Evolutionary conservation across 495 filamentous ascomycete species (phyloP).

Genomic region (Usnea hakonensis): DNA sequence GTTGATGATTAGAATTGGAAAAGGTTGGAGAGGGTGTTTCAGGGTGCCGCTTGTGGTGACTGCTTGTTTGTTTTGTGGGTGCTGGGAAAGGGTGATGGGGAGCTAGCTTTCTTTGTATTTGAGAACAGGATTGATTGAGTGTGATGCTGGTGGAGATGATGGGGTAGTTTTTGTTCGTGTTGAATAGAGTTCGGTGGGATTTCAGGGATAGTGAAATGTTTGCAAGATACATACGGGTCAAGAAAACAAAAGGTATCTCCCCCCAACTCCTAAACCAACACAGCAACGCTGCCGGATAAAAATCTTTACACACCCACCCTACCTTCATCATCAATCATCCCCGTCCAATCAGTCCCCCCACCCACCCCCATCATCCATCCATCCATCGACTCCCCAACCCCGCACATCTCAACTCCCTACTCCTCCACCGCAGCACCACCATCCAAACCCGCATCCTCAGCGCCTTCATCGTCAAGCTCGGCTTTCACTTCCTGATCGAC

Average conservation of each 20-base stretch:
- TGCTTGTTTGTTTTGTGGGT: background rate
- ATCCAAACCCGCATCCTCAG: slow-evolving; percentile 21
- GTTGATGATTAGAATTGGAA: too few relatives aligned
- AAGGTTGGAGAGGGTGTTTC: too few relatives aligned
- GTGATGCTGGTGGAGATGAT: background rate
- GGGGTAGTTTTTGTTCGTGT: too few relatives aligned
- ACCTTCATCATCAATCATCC: slow-evolving; percentile 4
- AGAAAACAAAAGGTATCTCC: slow-evolving; percentile 2
- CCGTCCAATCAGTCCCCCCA: background rate
- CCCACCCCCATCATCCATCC: background rate
- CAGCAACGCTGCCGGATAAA: background rate
- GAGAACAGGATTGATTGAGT: background rate
- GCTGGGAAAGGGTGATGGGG: too few relatives aligned
- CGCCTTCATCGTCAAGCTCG: slow-evolving; percentile 57
- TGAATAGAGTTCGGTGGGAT: too few relatives aligned
- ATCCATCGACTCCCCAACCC: background rate
- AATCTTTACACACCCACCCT: background rate
- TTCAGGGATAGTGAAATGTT: too few relatives aligned
- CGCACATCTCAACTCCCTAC: background rate
- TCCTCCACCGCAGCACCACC: slow-evolving; percentile 6
- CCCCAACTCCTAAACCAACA: too few relatives aligned
- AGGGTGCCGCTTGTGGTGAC: background rate
- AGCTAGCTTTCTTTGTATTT: background rate
- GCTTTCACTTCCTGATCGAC: slow-evolving; percentile 84
- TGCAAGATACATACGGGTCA: too few relatives aligned